These are phyloP conservation scores for Pichia inconspicua DNA, from an alignment of 1,139 yeast species.

Conservation along the genomic window DNA sequence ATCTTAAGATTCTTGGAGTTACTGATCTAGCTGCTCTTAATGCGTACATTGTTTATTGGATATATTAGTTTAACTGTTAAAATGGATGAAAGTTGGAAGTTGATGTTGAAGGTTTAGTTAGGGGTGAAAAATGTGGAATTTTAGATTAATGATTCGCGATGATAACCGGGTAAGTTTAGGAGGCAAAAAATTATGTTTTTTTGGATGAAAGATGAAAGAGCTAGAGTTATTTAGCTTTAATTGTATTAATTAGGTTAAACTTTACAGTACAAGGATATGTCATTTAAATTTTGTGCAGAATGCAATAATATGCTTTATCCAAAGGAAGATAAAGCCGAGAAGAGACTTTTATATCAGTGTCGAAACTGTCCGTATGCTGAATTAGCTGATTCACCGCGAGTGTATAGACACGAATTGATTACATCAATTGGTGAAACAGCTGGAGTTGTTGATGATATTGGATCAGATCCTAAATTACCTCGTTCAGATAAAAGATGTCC, in stretches of 20 bases:
- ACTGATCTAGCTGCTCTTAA: constrained; percentile 3
- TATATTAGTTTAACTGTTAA: background rate
- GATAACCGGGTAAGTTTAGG: background rate
- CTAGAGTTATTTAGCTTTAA: no score
- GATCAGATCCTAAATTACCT: constrained; percentile 93
- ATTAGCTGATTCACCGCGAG: constrained; percentile 80
- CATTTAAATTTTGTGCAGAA: constrained; percentile 87
- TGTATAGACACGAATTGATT: constrained; percentile 87
- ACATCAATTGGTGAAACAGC: constrained; percentile 92
- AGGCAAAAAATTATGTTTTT: no score
- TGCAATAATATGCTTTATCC: constrained; percentile 98
- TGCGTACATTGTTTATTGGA: constrained; percentile 4
- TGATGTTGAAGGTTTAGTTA: background rate
- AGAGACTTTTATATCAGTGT: constrained; percentile 79
- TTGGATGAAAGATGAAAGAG: no score
- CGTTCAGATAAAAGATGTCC: constrained; percentile 93
- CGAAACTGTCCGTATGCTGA: constrained; percentile 94
- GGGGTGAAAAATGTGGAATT: no score
- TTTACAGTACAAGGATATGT: no score
- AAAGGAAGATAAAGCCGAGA: constrained; percentile 77
- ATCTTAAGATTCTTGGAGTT: background rate
- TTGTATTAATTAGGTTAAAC: no score
- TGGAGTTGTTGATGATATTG: constrained; percentile 95
- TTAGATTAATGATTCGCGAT: background rate
- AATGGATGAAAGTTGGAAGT: background rate